These are phyloP conservation scores for Aquilaria sinensis DNA, from an alignment of 345 rosid genomes.

Conservation along the genomic window DNA sequence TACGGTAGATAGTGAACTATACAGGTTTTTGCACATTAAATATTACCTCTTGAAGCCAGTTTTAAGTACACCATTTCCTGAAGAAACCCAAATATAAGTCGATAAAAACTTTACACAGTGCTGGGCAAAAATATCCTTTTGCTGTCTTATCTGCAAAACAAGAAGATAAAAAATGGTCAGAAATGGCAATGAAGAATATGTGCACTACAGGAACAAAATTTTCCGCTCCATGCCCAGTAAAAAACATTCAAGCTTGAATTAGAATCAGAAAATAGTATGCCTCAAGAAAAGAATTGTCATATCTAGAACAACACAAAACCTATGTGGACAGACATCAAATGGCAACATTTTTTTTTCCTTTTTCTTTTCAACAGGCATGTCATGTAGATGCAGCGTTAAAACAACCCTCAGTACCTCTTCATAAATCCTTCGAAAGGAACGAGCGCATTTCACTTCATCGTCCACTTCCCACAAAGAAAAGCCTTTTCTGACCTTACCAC, in stretches of 20 bases:
- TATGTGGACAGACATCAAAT: no score
- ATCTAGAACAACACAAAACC: not conserved
- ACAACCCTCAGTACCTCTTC: slow-evolving; percentile 68
- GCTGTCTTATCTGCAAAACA: slow-evolving; percentile 71
- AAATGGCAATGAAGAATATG: not conserved
- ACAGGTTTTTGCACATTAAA: not conserved
- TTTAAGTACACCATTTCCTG: slow-evolving; percentile 67
- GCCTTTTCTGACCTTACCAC: slow-evolving; percentile 23
- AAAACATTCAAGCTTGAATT: slow-evolving; percentile 2
- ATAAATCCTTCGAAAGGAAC: slow-evolving; percentile 74
- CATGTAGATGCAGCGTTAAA: not conserved
- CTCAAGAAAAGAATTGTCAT: not conserved
- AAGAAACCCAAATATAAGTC: slow-evolving; percentile 66
- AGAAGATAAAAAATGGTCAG: slow-evolving; percentile 12
- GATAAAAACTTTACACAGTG: slow-evolving; percentile 79
- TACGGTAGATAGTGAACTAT: no score
- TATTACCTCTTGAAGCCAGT: slow-evolving; percentile 71
- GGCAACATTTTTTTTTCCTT: no score
- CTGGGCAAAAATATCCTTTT: slow-evolving; percentile 57
- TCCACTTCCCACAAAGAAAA: slow-evolving; percentile 41
- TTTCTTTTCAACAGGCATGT: no score
- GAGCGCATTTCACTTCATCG: slow-evolving; percentile 71
- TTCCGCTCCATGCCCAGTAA: no score
- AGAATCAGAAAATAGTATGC: not conserved
- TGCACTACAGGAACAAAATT: no score